These are phyloP conservation scores for Neurospora intermedia DNA, from an alignment of 495 filamentous ascomycete species.

Conservation along the genomic window DNA sequence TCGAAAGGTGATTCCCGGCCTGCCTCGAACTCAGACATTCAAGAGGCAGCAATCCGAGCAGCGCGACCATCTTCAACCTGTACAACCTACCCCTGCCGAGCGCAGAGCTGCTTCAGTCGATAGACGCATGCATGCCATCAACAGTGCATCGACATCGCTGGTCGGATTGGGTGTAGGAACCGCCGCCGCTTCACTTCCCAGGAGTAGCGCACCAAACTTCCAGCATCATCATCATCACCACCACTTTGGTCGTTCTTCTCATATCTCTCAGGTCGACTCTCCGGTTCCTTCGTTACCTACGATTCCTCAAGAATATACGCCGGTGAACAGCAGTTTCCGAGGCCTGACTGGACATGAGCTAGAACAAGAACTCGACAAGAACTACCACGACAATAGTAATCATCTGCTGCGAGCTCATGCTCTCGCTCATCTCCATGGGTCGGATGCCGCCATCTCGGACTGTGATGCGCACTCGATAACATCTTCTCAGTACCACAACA, in stretches of 20 bases:
- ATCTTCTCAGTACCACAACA: slow-evolving; percentile 42
- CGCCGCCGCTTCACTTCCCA: slow-evolving; percentile 21
- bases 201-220: slow-evolving; percentile 35
- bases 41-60: slow-evolving; percentile 72
- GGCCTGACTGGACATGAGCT: slow-evolving; percentile 8
- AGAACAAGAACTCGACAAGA: slow-evolving; percentile 7
- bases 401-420: not conserved
- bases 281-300: slow-evolving; percentile 17
- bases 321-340: slow-evolving; percentile 2
- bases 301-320: slow-evolving; percentile 22
- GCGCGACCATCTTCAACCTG: slow-evolving; percentile 58
- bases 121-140: slow-evolving; percentile 38
- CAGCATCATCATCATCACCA: slow-evolving; percentile 9
- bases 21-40: slow-evolving; percentile 67
- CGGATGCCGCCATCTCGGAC: slow-evolving; percentile 16
- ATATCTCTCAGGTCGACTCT: not conserved
- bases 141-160: slow-evolving; percentile 13
- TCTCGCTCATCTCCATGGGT: not conserved
- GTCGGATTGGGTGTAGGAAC: not conserved
- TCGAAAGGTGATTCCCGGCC: slow-evolving; percentile 63
- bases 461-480: slow-evolving; percentile 35
- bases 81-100: slow-evolving; percentile 48
- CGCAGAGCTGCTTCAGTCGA: slow-evolving; percentile 67
- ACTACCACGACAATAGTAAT: slow-evolving; percentile 1
- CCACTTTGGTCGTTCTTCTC: slow-evolving; percentile 8